phyloP scores from a whole-genome alignment of 345 rosid species.

The Bruguiera sexangula region DNA sequence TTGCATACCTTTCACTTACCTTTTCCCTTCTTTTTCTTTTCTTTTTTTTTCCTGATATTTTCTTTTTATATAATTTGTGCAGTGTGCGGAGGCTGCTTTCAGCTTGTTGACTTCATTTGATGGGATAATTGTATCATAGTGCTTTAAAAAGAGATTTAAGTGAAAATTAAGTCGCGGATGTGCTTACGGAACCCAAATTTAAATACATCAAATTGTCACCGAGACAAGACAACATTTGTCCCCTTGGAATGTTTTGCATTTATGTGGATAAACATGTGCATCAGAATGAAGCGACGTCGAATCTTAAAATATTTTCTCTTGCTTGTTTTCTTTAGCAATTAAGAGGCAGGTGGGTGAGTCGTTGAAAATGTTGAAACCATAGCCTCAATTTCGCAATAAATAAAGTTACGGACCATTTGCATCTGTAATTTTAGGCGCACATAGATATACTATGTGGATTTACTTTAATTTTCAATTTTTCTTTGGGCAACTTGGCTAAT shows the following conservation, averaged over 20 bases:
- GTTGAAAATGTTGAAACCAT: no score
- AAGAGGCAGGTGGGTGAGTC: no score
- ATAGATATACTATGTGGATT: no score
- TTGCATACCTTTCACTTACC: no score
- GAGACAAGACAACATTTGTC: slow-evolving; percentile 14
- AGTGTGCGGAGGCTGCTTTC: neutral
- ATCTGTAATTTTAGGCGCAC: no score
- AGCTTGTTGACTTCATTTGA: neutral
- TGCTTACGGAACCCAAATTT: slow-evolving; percentile 23
- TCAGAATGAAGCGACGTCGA: neutral
- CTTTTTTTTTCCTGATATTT: no score
- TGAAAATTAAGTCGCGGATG: neutral
- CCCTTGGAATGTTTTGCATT: slow-evolving; percentile 6
- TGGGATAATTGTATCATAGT: neutral
- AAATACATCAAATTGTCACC: slow-evolving; percentile 6
- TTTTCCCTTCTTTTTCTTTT: no score
- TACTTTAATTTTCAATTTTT: no score
- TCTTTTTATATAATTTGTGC: no score
- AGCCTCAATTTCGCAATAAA: no score
- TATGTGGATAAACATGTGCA: neutral
- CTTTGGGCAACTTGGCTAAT: no score
- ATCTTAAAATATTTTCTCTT: neutral
- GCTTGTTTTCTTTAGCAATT: neutral
- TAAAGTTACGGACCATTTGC: no score
- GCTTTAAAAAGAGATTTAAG: neutral